These are phyloP conservation scores for Auricularia sp. DNA, from an alignment of 768 basidiomycete genomes.

Conservation along the genomic window DNA sequence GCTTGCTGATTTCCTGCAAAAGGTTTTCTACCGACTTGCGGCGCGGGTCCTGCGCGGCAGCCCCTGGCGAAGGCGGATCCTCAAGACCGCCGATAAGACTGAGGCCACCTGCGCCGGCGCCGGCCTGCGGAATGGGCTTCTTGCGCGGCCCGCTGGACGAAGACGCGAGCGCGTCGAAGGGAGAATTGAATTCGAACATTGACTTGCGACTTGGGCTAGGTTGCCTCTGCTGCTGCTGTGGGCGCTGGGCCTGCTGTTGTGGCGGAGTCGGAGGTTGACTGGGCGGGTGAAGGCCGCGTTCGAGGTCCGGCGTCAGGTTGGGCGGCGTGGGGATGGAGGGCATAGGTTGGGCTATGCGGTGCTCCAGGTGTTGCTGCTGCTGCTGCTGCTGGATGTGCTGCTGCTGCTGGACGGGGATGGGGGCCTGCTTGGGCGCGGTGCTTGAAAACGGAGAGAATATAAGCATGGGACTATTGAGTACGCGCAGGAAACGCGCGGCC, in stretches of 20 bases:
- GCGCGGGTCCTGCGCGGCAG: conserved; percentile 43
- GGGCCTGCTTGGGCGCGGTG: background rate
- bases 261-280: conserved; percentile 10
- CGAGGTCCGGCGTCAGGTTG: conserved; percentile 1
- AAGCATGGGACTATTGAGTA: background rate
- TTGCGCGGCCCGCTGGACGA: conserved; percentile 35
- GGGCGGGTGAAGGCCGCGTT: conserved; percentile 16
- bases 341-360: background rate
- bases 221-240: conserved; percentile 32
- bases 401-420: background rate
- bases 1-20: conserved; percentile 59
- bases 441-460: background rate
- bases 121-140: conserved; percentile 47
- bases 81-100: conserved; percentile 36
- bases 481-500: background rate
- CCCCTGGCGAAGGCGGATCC: conserved; percentile 30
- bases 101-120: conserved; percentile 24
- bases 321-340: background rate
- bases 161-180: conserved; percentile 65
- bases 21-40: conserved; percentile 78
- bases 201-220: conserved; percentile 67
- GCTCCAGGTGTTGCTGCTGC: background rate
- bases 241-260: conserved; percentile 2
- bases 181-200: conserved; percentile 78
- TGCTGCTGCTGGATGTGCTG: background rate